Percentiles rank a stretch among this genome's conserved stretches.
Conservation (phyloP, 2,329 filamentous ascomycete species). For the Diaporthe longicolla region DNA sequence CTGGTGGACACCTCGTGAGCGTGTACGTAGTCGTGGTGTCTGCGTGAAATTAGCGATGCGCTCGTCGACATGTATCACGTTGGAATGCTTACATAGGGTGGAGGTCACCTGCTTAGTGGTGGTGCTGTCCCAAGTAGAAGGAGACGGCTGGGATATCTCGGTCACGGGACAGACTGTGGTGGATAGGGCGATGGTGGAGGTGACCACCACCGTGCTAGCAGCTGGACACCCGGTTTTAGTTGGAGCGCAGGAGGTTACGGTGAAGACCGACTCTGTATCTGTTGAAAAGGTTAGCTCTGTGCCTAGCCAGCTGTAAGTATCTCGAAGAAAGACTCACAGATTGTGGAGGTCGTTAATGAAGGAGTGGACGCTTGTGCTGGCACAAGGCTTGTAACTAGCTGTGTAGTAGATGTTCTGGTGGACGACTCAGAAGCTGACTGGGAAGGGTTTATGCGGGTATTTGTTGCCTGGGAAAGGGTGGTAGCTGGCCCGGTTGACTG, state of each 20-base stretch:
- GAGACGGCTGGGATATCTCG: background rate
- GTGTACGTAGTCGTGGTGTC: constrained; percentile 3
- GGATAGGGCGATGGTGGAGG: background rate
- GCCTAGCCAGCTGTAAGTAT: fast-evolving
- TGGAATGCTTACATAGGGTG: background rate
- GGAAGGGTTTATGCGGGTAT: too few relatives aligned
- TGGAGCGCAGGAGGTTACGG: background rate
- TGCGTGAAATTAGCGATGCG: background rate
- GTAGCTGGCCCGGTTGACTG: background rate
- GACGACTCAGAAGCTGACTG: background rate
- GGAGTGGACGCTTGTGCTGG: background rate
- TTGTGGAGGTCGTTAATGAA: background rate
- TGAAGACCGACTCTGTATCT: background rate
- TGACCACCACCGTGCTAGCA: background rate
- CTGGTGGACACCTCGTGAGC: background rate
- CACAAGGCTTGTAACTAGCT: too few relatives aligned
- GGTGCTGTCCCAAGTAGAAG: background rate
- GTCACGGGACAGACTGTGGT: constrained; percentile 10
- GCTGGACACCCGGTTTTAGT: background rate
- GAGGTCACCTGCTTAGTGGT: background rate
- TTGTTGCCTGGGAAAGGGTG: background rate
- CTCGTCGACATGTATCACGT: too few relatives aligned
- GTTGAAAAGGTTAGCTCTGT: background rate
- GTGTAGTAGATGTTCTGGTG: background rate
- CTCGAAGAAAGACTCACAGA: background rate